These are phyloP conservation scores for Verticillium alfalfae DNA, from an alignment of 2,329 filamentous ascomycete genomes.

Conservation along the genomic window DNA sequence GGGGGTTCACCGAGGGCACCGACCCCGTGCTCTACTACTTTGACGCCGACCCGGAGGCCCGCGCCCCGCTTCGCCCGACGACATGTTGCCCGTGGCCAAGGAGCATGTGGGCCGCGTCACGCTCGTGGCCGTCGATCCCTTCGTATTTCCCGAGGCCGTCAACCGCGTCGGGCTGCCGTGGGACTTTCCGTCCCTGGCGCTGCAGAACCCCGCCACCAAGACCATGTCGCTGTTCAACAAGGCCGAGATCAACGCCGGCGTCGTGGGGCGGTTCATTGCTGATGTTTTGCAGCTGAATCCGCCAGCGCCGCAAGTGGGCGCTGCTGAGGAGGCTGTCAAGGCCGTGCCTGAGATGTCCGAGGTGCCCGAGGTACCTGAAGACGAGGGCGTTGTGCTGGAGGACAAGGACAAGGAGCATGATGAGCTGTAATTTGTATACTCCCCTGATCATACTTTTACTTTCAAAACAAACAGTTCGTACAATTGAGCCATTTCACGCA, in stretches of 20 bases:
- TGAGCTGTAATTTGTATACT: neutral
- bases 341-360: neutral
- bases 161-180: slow-evolving; percentile 25
- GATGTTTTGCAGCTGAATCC: neutral
- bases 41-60: slow-evolving; percentile 17
- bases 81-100: slow-evolving; percentile 31
- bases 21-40: slow-evolving; percentile 22
- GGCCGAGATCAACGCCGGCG: slow-evolving; percentile 1
- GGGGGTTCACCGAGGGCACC: slow-evolving; percentile 17
- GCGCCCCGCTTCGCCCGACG: slow-evolving; percentile 26
- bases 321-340: neutral
- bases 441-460: neutral
- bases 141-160: slow-evolving; percentile 37
- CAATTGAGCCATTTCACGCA: no score
- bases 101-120: slow-evolving; percentile 38
- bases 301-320: neutral
- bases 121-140: slow-evolving; percentile 39
- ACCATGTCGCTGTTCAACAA: neutral
- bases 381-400: neutral
- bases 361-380: neutral
- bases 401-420: neutral
- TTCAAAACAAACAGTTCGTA: neutral
- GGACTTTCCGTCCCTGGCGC: slow-evolving; percentile 6
- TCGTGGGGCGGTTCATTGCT: slow-evolving; percentile 4
- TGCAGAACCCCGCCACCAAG: slow-evolving; percentile 4